These are phyloP conservation scores for Candida koratica DNA, from an alignment of 805 yeast genomes.

Conservation along the genomic window DNA sequence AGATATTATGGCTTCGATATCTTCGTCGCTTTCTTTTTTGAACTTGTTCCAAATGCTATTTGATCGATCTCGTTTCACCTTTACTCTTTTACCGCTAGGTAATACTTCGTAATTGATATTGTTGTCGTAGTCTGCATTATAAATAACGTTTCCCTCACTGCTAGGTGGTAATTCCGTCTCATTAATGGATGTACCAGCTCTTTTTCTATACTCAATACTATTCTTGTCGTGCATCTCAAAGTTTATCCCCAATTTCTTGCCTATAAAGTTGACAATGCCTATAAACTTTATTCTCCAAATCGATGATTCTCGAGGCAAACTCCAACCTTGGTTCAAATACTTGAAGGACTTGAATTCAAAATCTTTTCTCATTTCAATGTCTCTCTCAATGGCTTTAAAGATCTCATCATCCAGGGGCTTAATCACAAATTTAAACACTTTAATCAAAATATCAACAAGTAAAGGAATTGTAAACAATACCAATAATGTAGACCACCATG, in stretches of 20 bases:
- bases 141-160: constrained; percentile 27
- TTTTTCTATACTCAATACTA: constrained; percentile 42
- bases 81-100: constrained; percentile 70
- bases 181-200: constrained; percentile 46
- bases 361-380: constrained; percentile 56
- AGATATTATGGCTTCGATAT: constrained; percentile 53
- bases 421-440: constrained; percentile 52
- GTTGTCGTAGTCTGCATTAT: constrained; percentile 28
- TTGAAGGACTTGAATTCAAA: constrained; percentile 70
- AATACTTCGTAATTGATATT: constrained; percentile 45
- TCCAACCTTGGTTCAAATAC: constrained; percentile 79
- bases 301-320: constrained; percentile 49
- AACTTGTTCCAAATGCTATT: constrained; percentile 9
- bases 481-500: constrained; percentile 81
- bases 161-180: constrained; percentile 52
- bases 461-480: constrained; percentile 56
- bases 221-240: constrained; percentile 14
- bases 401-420: constrained; percentile 72
- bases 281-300: constrained; percentile 14
- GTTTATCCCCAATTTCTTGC: constrained; percentile 3
- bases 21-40: constrained; percentile 24
- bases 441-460: constrained; percentile 60
- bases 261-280: constrained; percentile 1
- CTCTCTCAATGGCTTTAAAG: constrained; percentile 75
- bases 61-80: constrained; percentile 22